Conservation (phyloP, 768 basidiomycete species). For the Tylopilus subfusipes region DNA sequence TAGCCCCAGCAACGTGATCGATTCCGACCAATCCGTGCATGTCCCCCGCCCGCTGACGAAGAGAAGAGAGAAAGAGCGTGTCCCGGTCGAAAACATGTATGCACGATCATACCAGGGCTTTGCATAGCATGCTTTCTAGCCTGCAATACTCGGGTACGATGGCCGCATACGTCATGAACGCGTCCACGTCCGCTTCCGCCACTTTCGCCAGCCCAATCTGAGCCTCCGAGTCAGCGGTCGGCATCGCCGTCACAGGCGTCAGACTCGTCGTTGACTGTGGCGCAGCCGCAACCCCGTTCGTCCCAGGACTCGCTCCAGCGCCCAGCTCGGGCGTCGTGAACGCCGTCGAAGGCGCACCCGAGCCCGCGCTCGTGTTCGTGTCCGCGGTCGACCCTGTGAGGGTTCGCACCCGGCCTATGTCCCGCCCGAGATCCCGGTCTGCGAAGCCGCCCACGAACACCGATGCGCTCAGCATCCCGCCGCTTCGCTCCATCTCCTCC, state of each 20-base stretch:
- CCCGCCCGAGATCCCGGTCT: constrained; percentile 38
- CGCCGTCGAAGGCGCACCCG: constrained; percentile 45
- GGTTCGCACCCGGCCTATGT: constrained; percentile 48
- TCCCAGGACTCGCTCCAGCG: constrained; percentile 32
- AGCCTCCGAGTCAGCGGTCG: constrained; percentile 67
- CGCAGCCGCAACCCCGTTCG: constrained; percentile 27
- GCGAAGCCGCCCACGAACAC: constrained; percentile 37
- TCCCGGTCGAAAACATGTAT: not conserved
- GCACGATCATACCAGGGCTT: constrained; percentile 44
- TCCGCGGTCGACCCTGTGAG: constrained; percentile 47
- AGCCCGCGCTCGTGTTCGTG: constrained; percentile 29
- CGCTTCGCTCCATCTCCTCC: constrained; percentile 49
- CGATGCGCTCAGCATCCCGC: constrained; percentile 27
- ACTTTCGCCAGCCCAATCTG: constrained; percentile 79
- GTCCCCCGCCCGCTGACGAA: not conserved
- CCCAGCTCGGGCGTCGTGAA: constrained; percentile 64
- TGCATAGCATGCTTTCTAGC: constrained; percentile 75
- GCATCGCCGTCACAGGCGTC: constrained; percentile 67
- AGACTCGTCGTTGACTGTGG: constrained; percentile 55
- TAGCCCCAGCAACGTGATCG: not conserved
- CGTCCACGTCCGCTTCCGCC: constrained; percentile 79
- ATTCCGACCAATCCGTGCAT: not conserved
- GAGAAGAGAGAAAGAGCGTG: not conserved
- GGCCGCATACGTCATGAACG: constrained; percentile 81
- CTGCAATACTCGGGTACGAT: constrained; percentile 83